Conservation (phyloP, 352 stramenopile genomes). For the Pythium aphanidermatum region DNA sequence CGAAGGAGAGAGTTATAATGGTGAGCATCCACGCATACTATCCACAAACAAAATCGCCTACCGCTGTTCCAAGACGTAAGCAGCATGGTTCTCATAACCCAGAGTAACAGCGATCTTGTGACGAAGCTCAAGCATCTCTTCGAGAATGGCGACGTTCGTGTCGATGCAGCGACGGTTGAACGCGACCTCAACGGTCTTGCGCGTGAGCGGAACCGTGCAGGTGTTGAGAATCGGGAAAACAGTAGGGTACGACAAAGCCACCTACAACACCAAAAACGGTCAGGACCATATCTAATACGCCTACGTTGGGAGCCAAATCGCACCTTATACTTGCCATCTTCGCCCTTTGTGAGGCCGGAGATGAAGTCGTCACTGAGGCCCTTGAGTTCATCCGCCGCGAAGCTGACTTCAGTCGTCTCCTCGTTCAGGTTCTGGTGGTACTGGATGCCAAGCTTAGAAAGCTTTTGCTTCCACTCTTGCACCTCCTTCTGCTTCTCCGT, state of each 20-base stretch:
- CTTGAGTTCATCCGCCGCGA: constrained; percentile 64
- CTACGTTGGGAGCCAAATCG: not conserved
- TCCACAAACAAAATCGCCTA: constrained; percentile 29
- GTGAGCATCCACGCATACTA: too few relatives aligned
- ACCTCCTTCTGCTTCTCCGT: constrained; percentile 63
- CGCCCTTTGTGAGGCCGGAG: constrained; percentile 49
- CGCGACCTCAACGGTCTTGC: constrained; percentile 68
- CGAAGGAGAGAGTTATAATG: too few relatives aligned
- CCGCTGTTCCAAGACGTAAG: constrained; percentile 79
- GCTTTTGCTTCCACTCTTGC: constrained; percentile 79
- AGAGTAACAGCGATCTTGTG: constrained; percentile 68
- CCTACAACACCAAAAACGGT: constrained; percentile 17
- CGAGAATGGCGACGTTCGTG: constrained; percentile 75
- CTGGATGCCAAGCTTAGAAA: constrained; percentile 76
- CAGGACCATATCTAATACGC: not conserved
- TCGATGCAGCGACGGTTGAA: constrained; percentile 84
- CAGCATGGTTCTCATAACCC: constrained; percentile 79
- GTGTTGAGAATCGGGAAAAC: constrained; percentile 87
- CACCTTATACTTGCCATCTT: constrained; percentile 78
- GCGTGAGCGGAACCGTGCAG: constrained; percentile 79
- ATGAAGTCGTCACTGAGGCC: constrained; percentile 81
- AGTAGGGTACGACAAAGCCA: constrained; percentile 85
- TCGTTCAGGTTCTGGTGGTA: constrained; percentile 84
- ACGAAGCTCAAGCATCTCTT: constrained; percentile 77
- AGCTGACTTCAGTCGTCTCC: constrained; percentile 81